Percentiles rank a stretch among this genome's conserved stretches.
phyloP scores from a whole-genome alignment of 306 rosid species.

The Spatholobus suberectus region DNA sequence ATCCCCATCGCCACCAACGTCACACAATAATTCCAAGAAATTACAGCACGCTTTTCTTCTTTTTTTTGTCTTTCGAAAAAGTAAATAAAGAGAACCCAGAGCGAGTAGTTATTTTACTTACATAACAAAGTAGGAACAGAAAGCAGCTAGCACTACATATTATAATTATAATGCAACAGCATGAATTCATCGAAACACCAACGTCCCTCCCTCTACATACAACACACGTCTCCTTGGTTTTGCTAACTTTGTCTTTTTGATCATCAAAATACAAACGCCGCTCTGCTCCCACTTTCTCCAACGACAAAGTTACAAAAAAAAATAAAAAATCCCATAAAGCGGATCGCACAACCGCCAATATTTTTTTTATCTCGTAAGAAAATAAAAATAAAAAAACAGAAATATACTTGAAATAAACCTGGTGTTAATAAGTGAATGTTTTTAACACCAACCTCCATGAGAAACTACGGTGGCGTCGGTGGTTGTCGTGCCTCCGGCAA shows the following conservation, averaged over 20 bases:
- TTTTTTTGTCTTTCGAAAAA: too few species aligned
- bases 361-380: not conserved
- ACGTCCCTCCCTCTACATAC: constrained; percentile 46
- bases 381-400: not conserved
- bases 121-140: constrained; percentile 9
- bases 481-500: constrained; percentile 23
- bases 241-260: constrained; percentile 25
- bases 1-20: constrained; percentile 32
- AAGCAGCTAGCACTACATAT: not conserved
- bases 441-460: constrained; percentile 35
- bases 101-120: not conserved
- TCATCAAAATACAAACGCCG: constrained; percentile 44
- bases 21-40: constrained; percentile 40
- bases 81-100: not conserved
- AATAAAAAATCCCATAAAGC: too few species aligned
- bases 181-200: constrained; percentile 60
- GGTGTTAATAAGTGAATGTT: not conserved
- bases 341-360: constrained; percentile 13
- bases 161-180: not conserved
- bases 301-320: too few species aligned
- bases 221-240: constrained; percentile 58
- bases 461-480: constrained; percentile 41
- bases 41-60: not conserved
- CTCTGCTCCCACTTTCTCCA: constrained; percentile 52
- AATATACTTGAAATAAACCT: not conserved